A percentile compares a stretch with the other conserved stretches of the same genome.
These are phyloP conservation scores for Syzygium syzygioides DNA, from an alignment of 441 rosid genomes.

Conservation along the genomic window DNA sequence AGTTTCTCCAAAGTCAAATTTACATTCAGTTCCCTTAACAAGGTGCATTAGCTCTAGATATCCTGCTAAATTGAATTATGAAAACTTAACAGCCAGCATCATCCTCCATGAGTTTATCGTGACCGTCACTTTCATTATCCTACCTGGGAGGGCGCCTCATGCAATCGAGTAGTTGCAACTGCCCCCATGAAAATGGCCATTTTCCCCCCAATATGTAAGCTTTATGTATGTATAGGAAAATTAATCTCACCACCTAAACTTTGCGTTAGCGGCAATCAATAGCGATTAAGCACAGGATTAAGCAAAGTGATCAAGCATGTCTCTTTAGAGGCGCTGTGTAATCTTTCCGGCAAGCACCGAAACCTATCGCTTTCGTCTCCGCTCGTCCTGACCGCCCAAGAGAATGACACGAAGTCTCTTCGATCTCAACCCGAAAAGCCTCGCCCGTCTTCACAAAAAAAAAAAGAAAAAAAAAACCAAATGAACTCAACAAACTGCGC, in stretches of 20 bases:
- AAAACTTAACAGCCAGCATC: neutral
- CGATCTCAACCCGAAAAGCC: neutral
- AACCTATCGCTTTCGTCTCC: neutral
- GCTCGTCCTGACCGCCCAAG: neutral
- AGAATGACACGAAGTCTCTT: neutral
- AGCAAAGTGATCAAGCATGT: neutral
- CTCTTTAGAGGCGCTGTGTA: neutral
- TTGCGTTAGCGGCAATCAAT: neutral
- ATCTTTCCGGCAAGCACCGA: neutral
- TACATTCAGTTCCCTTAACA: neutral
- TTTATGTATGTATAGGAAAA: neutral
- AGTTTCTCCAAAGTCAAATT: neutral
- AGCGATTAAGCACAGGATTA: neutral
- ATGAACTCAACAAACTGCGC: neutral
- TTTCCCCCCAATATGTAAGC: neutral
- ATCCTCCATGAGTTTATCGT: neutral
- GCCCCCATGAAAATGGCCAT: neutral
- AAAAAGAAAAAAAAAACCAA: too few relatives aligned
- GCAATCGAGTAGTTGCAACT: neutral
- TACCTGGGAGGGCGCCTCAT: neutral
- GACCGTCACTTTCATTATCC: neutral
- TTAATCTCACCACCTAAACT: neutral
- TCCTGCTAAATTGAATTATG: neutral
- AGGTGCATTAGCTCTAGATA: neutral
- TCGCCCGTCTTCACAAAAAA: neutral